Conservation (phyloP, 176 grass and related monocot species). For the Themeda triandra region DNA sequence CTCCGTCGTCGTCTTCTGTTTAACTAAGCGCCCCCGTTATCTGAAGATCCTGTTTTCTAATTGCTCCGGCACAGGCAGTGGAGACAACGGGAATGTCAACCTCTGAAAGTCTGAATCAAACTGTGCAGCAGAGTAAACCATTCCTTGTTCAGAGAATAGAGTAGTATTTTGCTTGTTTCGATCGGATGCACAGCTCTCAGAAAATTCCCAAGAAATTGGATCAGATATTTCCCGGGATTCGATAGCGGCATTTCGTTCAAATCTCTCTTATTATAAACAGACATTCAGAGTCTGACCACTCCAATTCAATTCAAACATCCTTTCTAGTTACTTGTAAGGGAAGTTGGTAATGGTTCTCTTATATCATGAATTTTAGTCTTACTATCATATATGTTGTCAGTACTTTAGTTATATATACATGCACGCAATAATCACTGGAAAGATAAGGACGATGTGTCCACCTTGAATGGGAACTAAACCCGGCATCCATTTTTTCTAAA, state of each 20-base stretch:
- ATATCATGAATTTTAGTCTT: too few species aligned
- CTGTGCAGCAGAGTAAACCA: not conserved
- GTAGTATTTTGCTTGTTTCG: not conserved
- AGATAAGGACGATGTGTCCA: too few species aligned
- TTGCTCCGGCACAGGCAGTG: too few species aligned
- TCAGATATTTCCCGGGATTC: constrained; percentile 23
- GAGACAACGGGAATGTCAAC: not conserved
- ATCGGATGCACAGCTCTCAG: not conserved
- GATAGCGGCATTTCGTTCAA: not conserved
- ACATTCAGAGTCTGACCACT: not conserved
- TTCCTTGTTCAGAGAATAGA: not conserved
- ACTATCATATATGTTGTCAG: too few species aligned
- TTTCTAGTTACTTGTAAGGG: too few species aligned
- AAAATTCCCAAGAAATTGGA: not conserved
- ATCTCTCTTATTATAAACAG: not conserved
- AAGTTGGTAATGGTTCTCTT: too few species aligned
- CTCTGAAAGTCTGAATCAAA: not conserved
- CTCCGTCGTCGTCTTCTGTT: not conserved
- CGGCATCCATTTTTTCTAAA: too few species aligned
- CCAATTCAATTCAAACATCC: not conserved
- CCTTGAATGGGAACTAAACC: too few species aligned
- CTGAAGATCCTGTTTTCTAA: too few species aligned
- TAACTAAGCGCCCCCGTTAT: too few species aligned
- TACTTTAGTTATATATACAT: too few species aligned
- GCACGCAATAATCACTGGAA: too few species aligned